These are phyloP conservation scores for Aureobasidium sp. DNA, from an alignment of 2,329 filamentous ascomycete species.

Conservation along the genomic window DNA sequence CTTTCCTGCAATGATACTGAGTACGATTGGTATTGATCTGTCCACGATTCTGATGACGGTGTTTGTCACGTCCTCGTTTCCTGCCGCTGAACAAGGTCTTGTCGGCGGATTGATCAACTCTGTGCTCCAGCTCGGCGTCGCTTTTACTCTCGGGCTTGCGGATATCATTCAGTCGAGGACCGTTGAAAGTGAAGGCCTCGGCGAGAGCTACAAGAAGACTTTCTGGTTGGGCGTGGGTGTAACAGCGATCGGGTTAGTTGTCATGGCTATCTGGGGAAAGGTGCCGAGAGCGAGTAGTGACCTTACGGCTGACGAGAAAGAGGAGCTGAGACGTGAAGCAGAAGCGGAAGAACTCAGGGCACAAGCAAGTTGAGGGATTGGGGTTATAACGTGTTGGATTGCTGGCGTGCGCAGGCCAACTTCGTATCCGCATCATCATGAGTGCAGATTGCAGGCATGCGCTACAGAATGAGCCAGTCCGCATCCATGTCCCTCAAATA, in stretches of 20 bases:
- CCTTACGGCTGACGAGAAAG: slow-evolving; percentile 51
- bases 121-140: slow-evolving; percentile 64
- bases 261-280: slow-evolving; percentile 12
- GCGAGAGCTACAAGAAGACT: neutral
- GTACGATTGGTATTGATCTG: slow-evolving; percentile 67
- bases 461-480: neutral
- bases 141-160: slow-evolving; percentile 62
- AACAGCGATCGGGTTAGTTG: neutral
- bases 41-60: slow-evolving; percentile 69
- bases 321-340: neutral
- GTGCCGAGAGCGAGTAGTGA: slow-evolving; percentile 48
- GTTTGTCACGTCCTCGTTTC: slow-evolving; percentile 64
- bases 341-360: neutral
- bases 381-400: too few species aligned
- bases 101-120: slow-evolving; percentile 66
- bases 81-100: slow-evolving; percentile 59
- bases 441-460: too few species aligned
- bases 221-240: neutral
- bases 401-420: too few species aligned
- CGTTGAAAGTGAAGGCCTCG: slow-evolving; percentile 19
- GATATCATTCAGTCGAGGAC: slow-evolving; percentile 54
- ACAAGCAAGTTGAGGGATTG: too few species aligned
- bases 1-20: slow-evolving; percentile 63
- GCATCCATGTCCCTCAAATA: neutral
- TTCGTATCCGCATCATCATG: too few species aligned